phyloP scores from a whole-genome alignment of 768 basidiomycete genomes.

The Boletus rex-veris region DNA sequence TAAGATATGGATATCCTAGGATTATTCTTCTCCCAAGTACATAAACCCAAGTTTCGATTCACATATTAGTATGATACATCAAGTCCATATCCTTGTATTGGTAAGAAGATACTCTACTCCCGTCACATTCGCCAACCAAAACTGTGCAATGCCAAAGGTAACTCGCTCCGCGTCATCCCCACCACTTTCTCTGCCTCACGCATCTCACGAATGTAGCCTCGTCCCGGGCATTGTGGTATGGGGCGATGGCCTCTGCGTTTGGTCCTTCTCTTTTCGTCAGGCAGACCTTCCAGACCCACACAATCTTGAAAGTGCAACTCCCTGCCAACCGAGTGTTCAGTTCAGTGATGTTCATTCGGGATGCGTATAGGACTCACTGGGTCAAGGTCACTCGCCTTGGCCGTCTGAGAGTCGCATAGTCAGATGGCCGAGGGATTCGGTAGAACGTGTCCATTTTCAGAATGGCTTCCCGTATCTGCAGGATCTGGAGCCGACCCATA shows the following conservation, averaged over 20 bases:
- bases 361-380: not conserved
- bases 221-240: not conserved
- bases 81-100: no score
- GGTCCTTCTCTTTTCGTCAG: not conserved
- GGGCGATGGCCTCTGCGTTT: not conserved
- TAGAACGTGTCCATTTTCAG: conserved; percentile 17
- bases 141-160: not conserved
- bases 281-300: not conserved
- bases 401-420: not conserved
- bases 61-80: no score
- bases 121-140: not conserved
- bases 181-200: not conserved
- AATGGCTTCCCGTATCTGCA: conserved; percentile 16
- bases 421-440: not conserved
- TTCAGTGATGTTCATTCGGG: not conserved
- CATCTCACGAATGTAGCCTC: not conserved
- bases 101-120: no score
- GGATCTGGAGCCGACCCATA: conserved; percentile 13
- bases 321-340: not conserved
- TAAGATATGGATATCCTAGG: no score
- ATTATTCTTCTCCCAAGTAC: no score
- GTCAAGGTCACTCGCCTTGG: not conserved
- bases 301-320: not conserved
- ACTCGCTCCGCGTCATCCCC: not conserved
- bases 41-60: no score